phyloP scores from a whole-genome alignment of 2,329 filamentous ascomycete genomes.

The Ceratocystis albifundus region DNA sequence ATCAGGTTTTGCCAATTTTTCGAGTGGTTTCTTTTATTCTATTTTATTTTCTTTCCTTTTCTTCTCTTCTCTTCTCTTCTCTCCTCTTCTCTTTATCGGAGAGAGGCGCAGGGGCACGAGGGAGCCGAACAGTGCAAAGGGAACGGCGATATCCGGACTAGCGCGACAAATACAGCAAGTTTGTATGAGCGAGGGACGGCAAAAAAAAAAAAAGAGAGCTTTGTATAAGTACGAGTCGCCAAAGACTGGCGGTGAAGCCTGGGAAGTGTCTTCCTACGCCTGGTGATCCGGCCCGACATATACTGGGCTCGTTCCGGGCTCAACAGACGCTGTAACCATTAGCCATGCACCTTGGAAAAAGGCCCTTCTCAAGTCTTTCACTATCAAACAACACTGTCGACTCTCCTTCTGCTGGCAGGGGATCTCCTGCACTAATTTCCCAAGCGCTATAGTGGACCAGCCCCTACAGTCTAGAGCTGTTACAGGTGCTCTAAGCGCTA shows the following conservation, averaged over 20 bases:
- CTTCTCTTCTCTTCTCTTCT: too few relatives aligned
- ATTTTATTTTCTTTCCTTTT: too few relatives aligned
- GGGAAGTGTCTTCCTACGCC: not conserved
- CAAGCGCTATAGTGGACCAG: not conserved
- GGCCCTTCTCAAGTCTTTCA: not conserved
- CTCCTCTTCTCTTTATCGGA: too few relatives aligned
- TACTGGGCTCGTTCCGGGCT: not conserved
- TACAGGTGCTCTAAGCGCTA: not conserved
- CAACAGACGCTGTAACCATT: not conserved
- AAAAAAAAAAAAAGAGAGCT: not conserved
- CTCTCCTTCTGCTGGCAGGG: not conserved
- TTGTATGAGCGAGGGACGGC: too few relatives aligned
- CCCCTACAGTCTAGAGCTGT: not conserved
- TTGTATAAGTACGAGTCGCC: not conserved
- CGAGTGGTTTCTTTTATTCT: not conserved
- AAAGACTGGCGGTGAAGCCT: conserved; percentile 9
- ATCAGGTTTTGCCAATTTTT: not conserved
- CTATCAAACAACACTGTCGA: not conserved
- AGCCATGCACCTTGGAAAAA: too few relatives aligned
- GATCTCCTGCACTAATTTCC: not conserved
- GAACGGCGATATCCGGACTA: not conserved
- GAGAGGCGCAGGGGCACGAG: not conserved
- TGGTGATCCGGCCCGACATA: not conserved
- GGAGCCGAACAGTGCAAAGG: not conserved
- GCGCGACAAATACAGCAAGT: not conserved